Evolutionary conservation across 805 yeast species (phyloP), one percentile per base, ranked within the genome.

Genomic region (Candida maris): DNA sequence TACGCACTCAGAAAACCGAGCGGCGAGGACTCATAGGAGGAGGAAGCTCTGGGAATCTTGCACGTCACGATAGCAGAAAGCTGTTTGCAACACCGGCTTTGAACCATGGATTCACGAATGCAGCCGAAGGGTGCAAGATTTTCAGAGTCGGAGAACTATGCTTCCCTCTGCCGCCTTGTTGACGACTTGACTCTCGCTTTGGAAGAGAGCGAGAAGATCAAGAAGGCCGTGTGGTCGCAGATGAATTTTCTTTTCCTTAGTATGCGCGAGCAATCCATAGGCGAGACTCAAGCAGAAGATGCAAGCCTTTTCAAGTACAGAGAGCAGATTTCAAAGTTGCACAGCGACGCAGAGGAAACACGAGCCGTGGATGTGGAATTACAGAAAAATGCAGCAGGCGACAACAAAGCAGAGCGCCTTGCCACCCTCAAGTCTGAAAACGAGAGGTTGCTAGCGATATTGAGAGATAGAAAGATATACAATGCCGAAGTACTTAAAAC

Each of bases 191-290:
- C 41, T 4, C 24, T 27, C 3, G 41, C 51, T 2, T 27, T 57
- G 17, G 8, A 18, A 4, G 48, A 51, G 18, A 59, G 54, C 30
- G 37, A 37, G 20, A 19, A 27, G 18, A 32, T 58, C 13, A 59
- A 57, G 26, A 32, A 38, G 5, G 49, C 46, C 7, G 52, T 59
- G 4, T 59, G 64, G 64, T 18, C 34, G 2, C 47, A 51, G 16
- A 25, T 54, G 2, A 51, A 45, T n/a, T 23, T 26, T 7, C 21
- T 54, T 3, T 52, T 57, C 2, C 9, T 29, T 20, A 17, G 19
- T 10, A 19, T 18, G 15, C 19, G 27, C 4, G 24, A 21, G 12
- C 10, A 21, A 8, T 22, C 29, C 13, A 26, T 27, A 15, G 19
- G 18, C 8, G 16, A 22, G 21, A 23, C 5, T 24, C 24, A 10